Percentiles rank a stretch among this genome's conserved stretches.
phyloP scores from a whole-genome alignment of 345 rosid species.

The Eucalyptus curtisii region DNA sequence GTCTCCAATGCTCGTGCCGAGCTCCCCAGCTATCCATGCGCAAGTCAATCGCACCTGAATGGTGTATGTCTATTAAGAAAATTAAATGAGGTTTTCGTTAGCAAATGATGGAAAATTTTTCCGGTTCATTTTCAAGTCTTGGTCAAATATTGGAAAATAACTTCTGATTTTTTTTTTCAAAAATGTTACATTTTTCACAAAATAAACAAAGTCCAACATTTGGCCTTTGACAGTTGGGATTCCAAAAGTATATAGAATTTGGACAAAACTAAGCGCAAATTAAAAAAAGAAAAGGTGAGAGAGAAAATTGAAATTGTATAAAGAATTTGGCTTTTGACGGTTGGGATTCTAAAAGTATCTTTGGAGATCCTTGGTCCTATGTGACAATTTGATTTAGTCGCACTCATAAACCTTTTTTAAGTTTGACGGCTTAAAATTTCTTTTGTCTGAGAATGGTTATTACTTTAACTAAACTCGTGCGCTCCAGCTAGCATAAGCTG shows the following conservation, averaged over 20 bases:
- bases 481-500: background rate
- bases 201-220: too few relatives aligned
- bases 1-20: rapidly evolving
- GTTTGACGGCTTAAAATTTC: background rate
- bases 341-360: background rate
- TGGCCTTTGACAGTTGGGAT: too few relatives aligned
- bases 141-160: background rate
- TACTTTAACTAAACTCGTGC: background rate
- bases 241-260: background rate
- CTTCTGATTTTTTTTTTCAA: background rate
- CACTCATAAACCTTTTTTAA: background rate
- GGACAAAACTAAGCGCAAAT: background rate
- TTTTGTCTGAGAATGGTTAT: background rate
- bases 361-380: background rate
- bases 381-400: background rate
- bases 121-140: background rate
- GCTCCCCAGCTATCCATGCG: too few relatives aligned
- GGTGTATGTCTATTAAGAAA: too few relatives aligned
- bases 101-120: too few relatives aligned
- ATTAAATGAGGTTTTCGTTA: background rate
- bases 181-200: too few relatives aligned
- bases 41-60: background rate
- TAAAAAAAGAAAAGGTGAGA: background rate
- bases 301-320: background rate
- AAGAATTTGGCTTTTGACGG: background rate